Conservation (phyloP, 2,329 filamentous ascomycete genomes). For the Alternaria tenuissima region DNA sequence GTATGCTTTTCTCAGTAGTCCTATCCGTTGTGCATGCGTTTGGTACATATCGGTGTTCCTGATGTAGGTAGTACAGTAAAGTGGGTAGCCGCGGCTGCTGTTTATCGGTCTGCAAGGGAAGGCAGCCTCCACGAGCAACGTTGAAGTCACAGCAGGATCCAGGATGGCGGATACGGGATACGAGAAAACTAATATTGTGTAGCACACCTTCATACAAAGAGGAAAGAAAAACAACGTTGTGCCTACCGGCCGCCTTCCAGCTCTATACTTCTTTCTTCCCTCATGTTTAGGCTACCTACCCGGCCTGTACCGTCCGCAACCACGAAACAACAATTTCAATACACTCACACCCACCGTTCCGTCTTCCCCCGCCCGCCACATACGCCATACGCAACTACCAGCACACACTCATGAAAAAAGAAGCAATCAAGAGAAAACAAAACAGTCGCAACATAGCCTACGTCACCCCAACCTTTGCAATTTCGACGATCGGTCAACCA, state of each 20-base stretch:
- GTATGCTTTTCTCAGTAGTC: background rate
- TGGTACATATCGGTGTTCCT: background rate
- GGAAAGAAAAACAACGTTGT: background rate
- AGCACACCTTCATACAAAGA: background rate
- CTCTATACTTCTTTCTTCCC: background rate
- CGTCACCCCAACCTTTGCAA: background rate
- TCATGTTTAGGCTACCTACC: background rate
- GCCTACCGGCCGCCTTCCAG: background rate
- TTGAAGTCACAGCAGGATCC: background rate
- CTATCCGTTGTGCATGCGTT: background rate
- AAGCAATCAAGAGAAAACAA: background rate
- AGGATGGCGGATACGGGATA: background rate
- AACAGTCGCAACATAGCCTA: background rate
- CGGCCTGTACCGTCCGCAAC: background rate
- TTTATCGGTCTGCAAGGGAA: background rate
- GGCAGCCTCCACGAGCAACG: background rate
- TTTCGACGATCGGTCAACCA: background rate
- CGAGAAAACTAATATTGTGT: background rate
- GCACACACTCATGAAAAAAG: background rate
- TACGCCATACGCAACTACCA: background rate
- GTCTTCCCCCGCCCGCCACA: background rate
- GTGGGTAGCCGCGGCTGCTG: background rate
- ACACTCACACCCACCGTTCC: background rate
- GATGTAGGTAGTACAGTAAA: background rate
- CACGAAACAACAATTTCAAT: background rate